A percentile compares a stretch with the other conserved stretches of the same genome.
Conservation (phyloP, 345 rosid species). For the Pistacia vera region DNA sequence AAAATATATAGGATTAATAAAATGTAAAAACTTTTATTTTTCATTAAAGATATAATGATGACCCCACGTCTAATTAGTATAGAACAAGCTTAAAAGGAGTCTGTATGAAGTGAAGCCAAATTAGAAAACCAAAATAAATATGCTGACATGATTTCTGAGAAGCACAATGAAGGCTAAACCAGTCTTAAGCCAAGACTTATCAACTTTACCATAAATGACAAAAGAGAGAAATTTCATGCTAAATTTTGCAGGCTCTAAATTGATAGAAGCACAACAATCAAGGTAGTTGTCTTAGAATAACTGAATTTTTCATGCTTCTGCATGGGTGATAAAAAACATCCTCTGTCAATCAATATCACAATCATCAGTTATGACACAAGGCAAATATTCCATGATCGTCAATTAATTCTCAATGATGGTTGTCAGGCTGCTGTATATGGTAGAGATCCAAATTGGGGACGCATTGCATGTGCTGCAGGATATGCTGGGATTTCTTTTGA, state of each 20-base stretch:
- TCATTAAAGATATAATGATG: no score
- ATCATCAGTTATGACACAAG: background rate
- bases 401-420: slow-evolving; percentile 22
- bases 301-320: background rate
- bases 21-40: no score
- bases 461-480: slow-evolving; percentile 95
- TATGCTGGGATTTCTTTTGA: slow-evolving; percentile 73
- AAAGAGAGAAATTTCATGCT: background rate
- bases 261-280: background rate
- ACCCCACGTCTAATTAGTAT: no score
- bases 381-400: background rate
- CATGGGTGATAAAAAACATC: background rate
- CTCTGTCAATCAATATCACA: background rate
- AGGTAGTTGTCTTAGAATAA: background rate
- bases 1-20: no score
- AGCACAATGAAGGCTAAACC: background rate
- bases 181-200: background rate
- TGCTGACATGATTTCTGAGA: background rate
- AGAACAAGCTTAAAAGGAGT: slow-evolving; percentile 50
- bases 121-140: slow-evolving; percentile 4
- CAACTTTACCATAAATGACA: background rate
- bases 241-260: background rate
- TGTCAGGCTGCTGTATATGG: slow-evolving; percentile 90
- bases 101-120: slow-evolving; percentile 20
- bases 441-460: slow-evolving; percentile 98